phyloP scores from a whole-genome alignment of 352 stramenopile genomes.

The Globisporangium nunn region DNA sequence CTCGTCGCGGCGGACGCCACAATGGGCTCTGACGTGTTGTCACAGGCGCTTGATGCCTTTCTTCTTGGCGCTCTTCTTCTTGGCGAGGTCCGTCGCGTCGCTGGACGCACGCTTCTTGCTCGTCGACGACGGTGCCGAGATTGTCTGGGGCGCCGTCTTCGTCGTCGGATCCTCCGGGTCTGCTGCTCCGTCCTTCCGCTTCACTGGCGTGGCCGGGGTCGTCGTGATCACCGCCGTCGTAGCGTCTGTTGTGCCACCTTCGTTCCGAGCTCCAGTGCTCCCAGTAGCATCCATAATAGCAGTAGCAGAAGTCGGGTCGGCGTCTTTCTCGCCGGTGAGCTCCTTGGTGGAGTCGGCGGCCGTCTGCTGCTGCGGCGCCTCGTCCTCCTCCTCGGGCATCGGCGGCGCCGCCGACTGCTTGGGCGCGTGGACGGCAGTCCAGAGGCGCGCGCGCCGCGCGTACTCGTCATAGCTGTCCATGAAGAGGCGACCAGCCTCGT shows the following conservation, averaged over 20 bases:
- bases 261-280: not conserved
- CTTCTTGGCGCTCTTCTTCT: conserved; percentile 67
- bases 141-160: not conserved
- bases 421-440: conserved; percentile 88
- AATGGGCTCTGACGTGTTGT: not conserved
- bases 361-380: not conserved
- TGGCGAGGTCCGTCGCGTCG: conserved; percentile 23
- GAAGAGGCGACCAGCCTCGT: conserved; percentile 98
- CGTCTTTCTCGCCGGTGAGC: not conserved
- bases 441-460: conserved; percentile 78
- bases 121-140: conserved; percentile 14
- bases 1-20: too few relatives aligned
- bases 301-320: not conserved
- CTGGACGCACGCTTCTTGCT: conserved; percentile 41
- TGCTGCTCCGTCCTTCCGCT: not conserved
- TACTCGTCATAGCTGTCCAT: conserved; percentile 99
- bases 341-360: not conserved
- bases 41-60: conserved; percentile 66
- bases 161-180: not conserved
- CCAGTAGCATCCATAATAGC: not conserved
- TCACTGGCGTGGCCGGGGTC: conserved; percentile 5
- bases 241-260: not conserved
- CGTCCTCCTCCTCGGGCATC: conserved; percentile 3
- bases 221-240: not conserved
- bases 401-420: conserved; percentile 20